A percentile compares a stretch with the other conserved stretches of the same genome.
These are phyloP conservation scores for Planoprotostelium fungivorum DNA, from an alignment of 78 protist species.

Conservation along the genomic window DNA sequence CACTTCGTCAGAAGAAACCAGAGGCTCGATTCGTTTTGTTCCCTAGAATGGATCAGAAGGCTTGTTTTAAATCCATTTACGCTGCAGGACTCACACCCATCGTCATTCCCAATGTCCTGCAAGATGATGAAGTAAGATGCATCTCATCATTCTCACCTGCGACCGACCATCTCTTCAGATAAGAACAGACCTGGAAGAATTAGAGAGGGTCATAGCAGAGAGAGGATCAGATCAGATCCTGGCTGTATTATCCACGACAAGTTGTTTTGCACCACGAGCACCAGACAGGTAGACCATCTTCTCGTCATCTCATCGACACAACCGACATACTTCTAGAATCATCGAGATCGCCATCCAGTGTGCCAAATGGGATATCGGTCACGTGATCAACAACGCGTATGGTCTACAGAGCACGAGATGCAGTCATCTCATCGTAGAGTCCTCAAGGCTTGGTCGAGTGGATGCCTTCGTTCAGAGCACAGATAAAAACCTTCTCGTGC, in stretches of 20 bases:
- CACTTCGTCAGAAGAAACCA: slow-evolving; percentile 44
- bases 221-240: slow-evolving; percentile 70
- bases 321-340: neutral
- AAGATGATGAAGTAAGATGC: slow-evolving; percentile 46
- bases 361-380: slow-evolving; percentile 62
- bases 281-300: slow-evolving; percentile 70
- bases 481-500: slow-evolving; percentile 98
- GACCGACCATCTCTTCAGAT: slow-evolving; percentile 19
- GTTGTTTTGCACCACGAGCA: slow-evolving; percentile 97
- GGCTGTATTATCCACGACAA: slow-evolving; percentile 89
- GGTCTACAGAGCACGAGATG: slow-evolving; percentile 82
- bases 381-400: slow-evolving; percentile 97
- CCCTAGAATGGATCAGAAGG: slow-evolving; percentile 98
- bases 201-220: slow-evolving; percentile 26
- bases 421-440: slow-evolving; percentile 30
- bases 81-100: slow-evolving; percentile 81
- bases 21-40: slow-evolving; percentile 76
- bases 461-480: slow-evolving; percentile 93
- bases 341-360: slow-evolving; percentile 82
- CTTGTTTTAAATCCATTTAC: slow-evolving; percentile 92
- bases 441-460: slow-evolving; percentile 68
- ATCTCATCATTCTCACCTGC: neutral
- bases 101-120: slow-evolving; percentile 65
- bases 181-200: slow-evolving; percentile 38
- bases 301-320: neutral